These are phyloP conservation scores for Gossypium anomalum DNA, from an alignment of 345 rosid species.

Conservation along the genomic window DNA sequence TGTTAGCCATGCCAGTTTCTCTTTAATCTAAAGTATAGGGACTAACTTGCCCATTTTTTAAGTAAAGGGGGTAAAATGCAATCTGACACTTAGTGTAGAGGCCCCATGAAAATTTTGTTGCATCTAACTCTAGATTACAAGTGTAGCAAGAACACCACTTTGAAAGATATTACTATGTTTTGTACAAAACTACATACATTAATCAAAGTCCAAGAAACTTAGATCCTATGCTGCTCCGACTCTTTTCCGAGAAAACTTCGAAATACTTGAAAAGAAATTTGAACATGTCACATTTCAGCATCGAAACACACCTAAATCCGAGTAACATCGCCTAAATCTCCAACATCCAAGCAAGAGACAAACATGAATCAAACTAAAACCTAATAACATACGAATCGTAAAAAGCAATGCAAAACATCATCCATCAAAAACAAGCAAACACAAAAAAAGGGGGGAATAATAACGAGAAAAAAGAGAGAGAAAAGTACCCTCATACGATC, in stretches of 20 bases:
- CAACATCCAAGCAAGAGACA: not conserved
- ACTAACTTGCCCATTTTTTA: too few relatives aligned
- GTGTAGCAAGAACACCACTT: not conserved
- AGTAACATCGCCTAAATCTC: not conserved
- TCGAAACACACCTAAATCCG: not conserved
- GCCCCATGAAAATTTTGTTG: too few relatives aligned
- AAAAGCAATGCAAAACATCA: not conserved
- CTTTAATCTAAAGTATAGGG: too few relatives aligned
- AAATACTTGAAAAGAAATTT: too few relatives aligned
- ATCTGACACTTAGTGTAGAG: too few relatives aligned
- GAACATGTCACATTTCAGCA: too few relatives aligned
- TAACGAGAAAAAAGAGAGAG: too few relatives aligned
- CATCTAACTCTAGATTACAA: not conserved
- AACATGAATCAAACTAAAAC: not conserved
- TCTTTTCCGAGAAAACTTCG: too few relatives aligned
- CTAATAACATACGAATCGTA: not conserved
- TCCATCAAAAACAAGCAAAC: not conserved
- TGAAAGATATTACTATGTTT: not conserved
- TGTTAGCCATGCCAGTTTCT: too few relatives aligned
- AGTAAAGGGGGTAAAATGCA: too few relatives aligned
- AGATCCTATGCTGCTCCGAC: too few relatives aligned
- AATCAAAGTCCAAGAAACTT: not conserved
- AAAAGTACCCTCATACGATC: slow-evolving; percentile 67
- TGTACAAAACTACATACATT: not conserved
- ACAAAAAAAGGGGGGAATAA: too few relatives aligned